A percentile compares a stretch with the other conserved stretches of the same genome.
Evolutionary conservation across 2,329 filamentous ascomycete genomes (phyloP).

Genomic region (Knoxdaviesia capensis): DNA sequence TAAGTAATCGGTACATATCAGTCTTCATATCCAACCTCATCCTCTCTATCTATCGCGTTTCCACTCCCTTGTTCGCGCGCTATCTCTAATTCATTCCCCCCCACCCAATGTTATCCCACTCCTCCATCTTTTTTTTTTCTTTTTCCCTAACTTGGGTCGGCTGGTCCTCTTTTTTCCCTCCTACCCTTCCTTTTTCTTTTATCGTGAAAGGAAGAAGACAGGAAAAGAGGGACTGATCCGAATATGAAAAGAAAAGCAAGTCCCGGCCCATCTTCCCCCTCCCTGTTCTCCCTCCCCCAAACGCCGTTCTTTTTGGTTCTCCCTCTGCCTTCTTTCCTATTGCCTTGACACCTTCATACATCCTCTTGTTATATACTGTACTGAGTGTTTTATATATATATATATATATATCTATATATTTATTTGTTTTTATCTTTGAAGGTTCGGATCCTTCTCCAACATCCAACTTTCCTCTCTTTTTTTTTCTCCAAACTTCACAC

Average conservation of each 20-base stretch:
- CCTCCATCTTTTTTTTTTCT: background rate
- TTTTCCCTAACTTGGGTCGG: background rate
- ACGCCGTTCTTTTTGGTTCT: background rate
- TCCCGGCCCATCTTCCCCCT: too few relatives aligned
- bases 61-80: too few relatives aligned
- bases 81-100: background rate
- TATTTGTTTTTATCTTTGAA: background rate
- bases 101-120: background rate
- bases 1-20: too few relatives aligned
- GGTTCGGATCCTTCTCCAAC: background rate
- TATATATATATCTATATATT: background rate
- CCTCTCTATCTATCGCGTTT: too few relatives aligned
- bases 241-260: too few relatives aligned
- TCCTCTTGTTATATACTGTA: background rate
- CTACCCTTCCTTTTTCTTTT: background rate
- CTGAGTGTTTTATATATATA: background rate
- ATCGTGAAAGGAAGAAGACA: background rate
- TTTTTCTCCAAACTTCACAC: slow-evolving; percentile 6
- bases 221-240: too few relatives aligned
- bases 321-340: background rate
- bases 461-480: background rate
- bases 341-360: background rate
- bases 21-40: too few relatives aligned
- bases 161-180: background rate
- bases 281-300: too few relatives aligned